A percentile compares a stretch with the other conserved stretches of the same genome.
These are phyloP conservation scores for Tylopilus intermedius DNA, from an alignment of 768 basidiomycete species.

Conservation along the genomic window DNA sequence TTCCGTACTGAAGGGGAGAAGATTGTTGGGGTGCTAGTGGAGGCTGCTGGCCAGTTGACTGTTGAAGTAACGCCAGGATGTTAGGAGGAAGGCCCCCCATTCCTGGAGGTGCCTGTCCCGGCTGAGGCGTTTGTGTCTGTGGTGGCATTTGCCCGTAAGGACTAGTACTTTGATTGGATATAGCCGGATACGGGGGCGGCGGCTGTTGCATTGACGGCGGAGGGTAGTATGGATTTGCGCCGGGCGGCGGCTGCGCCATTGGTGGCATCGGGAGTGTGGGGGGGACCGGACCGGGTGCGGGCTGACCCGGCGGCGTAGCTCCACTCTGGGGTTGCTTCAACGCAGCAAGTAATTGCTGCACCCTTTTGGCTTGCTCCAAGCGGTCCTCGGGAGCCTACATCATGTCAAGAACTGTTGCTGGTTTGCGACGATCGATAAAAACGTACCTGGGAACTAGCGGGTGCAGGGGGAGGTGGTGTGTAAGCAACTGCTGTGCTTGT, in stretches of 20 bases:
- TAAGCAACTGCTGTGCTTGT: slow-evolving; percentile 21
- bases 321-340: slow-evolving; percentile 63
- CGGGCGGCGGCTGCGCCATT: slow-evolving; percentile 24
- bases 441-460: slow-evolving; percentile 29
- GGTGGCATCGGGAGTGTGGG: slow-evolving; percentile 35
- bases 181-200: slow-evolving; percentile 18
- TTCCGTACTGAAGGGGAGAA: slow-evolving; percentile 30
- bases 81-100: slow-evolving; percentile 55
- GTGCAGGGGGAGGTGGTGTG: slow-evolving; percentile 12
- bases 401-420: slow-evolving; percentile 1
- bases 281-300: slow-evolving; percentile 34
- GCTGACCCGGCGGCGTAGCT: slow-evolving; percentile 16
- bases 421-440: not conserved
- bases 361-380: slow-evolving; percentile 81
- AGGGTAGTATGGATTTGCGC: slow-evolving; percentile 41
- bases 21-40: slow-evolving; percentile 30
- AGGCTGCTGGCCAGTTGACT: slow-evolving; percentile 37
- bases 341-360: slow-evolving; percentile 80
- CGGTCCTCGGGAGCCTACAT: slow-evolving; percentile 54
- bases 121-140: slow-evolving; percentile 28
- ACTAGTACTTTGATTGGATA: slow-evolving; percentile 17
- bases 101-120: slow-evolving; percentile 32
- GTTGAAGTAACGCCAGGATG: slow-evolving; percentile 63
- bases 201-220: slow-evolving; percentile 32
- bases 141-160: slow-evolving; percentile 30